Evolutionary conservation across 2,329 filamentous ascomycete genomes (phyloP).

Genomic region (Aphanoascus verrucosus): DNA sequence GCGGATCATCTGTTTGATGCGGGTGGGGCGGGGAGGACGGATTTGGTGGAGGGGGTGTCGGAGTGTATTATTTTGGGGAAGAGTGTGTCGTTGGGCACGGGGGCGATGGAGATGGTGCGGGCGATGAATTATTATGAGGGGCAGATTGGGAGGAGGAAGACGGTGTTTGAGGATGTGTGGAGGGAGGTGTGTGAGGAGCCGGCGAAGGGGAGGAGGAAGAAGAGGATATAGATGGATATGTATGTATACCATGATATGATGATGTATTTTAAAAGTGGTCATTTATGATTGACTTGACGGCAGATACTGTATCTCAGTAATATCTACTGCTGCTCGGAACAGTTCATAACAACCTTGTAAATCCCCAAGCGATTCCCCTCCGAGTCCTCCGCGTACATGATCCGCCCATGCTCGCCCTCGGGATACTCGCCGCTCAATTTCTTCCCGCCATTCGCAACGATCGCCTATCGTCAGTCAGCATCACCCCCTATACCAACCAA

Average conservation of each 20-base stretch:
- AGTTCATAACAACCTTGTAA: slow-evolving; percentile 6
- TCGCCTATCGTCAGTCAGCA: slow-evolving; percentile 7
- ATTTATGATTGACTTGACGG: not conserved
- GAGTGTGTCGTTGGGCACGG: slow-evolving; percentile 82
- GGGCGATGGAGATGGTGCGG: slow-evolving; percentile 79
- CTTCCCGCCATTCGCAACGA: slow-evolving; percentile 17
- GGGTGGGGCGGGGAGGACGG: slow-evolving; percentile 80
- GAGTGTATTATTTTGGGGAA: slow-evolving; percentile 99
- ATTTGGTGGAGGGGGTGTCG: slow-evolving; percentile 82
- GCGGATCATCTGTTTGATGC: slow-evolving; percentile 95
- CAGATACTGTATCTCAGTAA: not conserved
- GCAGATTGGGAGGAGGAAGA: slow-evolving; percentile 48
- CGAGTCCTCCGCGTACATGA: slow-evolving; percentile 18
- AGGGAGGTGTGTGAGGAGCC: slow-evolving; percentile 17
- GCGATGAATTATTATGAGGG: slow-evolving; percentile 56
- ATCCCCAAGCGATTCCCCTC: slow-evolving; percentile 21
- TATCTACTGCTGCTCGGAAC: too few species aligned
- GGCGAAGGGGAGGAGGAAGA: not conserved
- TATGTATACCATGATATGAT: too few species aligned
- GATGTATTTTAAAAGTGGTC: too few species aligned
- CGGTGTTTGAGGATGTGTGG: slow-evolving; percentile 56
- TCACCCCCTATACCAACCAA: not conserved
- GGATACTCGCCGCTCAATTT: slow-evolving; percentile 15
- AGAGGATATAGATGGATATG: not conserved
- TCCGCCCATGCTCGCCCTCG: slow-evolving; percentile 16